A percentile compares a stretch with the other conserved stretches of the same genome.
Conservation (phyloP, 2,329 filamentous ascomycete species). For the Talaromyces sp. region DNA sequence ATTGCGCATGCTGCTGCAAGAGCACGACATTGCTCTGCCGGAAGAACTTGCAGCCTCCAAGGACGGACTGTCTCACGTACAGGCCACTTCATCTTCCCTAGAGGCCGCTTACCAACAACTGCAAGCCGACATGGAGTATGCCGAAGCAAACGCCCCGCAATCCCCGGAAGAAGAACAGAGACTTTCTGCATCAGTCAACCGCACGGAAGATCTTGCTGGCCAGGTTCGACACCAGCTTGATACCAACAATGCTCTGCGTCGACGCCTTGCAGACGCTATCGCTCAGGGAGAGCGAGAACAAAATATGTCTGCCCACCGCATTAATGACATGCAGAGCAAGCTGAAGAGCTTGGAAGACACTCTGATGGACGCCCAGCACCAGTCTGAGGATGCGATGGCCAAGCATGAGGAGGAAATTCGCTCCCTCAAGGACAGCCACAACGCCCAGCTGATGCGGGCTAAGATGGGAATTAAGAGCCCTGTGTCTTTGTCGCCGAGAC, state of each 20-base stretch:
- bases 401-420: slow-evolving; percentile 83
- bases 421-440: slow-evolving; percentile 70
- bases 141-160: slow-evolving; percentile 64
- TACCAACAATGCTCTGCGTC: slow-evolving; percentile 69
- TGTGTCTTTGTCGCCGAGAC: slow-evolving; percentile 49
- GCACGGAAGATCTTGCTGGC: slow-evolving; percentile 72
- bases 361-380: slow-evolving; percentile 74
- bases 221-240: slow-evolving; percentile 76
- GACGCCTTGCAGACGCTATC: slow-evolving; percentile 73
- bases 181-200: slow-evolving; percentile 42
- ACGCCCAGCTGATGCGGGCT: slow-evolving; percentile 69
- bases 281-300: slow-evolving; percentile 79
- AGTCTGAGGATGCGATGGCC: slow-evolving; percentile 76
- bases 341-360: slow-evolving; percentile 80
- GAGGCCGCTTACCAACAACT: slow-evolving; percentile 70
- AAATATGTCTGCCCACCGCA: slow-evolving; percentile 70
- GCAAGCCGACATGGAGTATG: slow-evolving; percentile 61
- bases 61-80: slow-evolving; percentile 39
- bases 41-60: slow-evolving; percentile 49
- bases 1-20: slow-evolving; percentile 70
- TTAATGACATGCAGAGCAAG: slow-evolving; percentile 75
- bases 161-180: slow-evolving; percentile 58
- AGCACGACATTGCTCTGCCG: slow-evolving; percentile 75
- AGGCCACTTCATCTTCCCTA: slow-evolving; percentile 65
- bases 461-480: slow-evolving; percentile 48